Percentiles rank a stretch among this genome's conserved stretches.
These are phyloP conservation scores for Boletus rubescentipes DNA, from an alignment of 768 basidiomycete species.

Conservation along the genomic window DNA sequence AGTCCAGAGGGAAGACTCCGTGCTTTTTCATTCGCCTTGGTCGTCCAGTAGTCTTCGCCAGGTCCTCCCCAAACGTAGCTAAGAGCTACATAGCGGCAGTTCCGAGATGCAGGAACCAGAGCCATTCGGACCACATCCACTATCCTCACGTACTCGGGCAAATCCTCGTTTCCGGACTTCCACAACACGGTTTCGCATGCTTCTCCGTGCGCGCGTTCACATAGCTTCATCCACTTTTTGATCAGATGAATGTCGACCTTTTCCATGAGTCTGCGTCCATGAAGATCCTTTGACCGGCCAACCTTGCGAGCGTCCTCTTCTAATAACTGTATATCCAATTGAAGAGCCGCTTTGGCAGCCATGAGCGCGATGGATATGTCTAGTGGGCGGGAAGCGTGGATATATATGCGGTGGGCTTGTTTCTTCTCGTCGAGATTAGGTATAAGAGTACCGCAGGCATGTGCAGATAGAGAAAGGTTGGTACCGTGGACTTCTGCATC, in stretches of 20 bases:
- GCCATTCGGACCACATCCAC: slow-evolving; percentile 14
- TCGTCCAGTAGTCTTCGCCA: slow-evolving; percentile 7
- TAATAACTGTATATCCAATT: slow-evolving; percentile 18
- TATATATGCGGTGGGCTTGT: slow-evolving; percentile 10
- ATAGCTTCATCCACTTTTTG: slow-evolving; percentile 18
- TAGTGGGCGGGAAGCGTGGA: slow-evolving; percentile 10
- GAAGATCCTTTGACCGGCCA: slow-evolving; percentile 14
- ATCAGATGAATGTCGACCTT: slow-evolving; percentile 8
- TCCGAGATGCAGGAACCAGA: slow-evolving; percentile 2
- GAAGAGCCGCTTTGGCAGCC: neutral
- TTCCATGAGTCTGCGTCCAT: slow-evolving; percentile 20
- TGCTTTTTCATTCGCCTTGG: neutral
- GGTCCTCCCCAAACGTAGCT: slow-evolving; percentile 21
- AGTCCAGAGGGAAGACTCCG: slow-evolving; percentile 1
- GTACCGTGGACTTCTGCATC: slow-evolving; percentile 5
- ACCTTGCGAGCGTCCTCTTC: slow-evolving; percentile 19
- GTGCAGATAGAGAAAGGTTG: slow-evolving; percentile 5
- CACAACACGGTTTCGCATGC: slow-evolving; percentile 11
- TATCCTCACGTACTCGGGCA: slow-evolving; percentile 14
- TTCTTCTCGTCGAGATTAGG: slow-evolving; percentile 4
- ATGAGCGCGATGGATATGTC: neutral
- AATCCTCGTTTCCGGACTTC: slow-evolving; percentile 1
- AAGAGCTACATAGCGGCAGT: slow-evolving; percentile 16
- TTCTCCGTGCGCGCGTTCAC: slow-evolving; percentile 17
- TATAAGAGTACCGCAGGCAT: neutral